Conservation (phyloP, 805 yeast species). For the Brettanomyces sp. region DNA sequence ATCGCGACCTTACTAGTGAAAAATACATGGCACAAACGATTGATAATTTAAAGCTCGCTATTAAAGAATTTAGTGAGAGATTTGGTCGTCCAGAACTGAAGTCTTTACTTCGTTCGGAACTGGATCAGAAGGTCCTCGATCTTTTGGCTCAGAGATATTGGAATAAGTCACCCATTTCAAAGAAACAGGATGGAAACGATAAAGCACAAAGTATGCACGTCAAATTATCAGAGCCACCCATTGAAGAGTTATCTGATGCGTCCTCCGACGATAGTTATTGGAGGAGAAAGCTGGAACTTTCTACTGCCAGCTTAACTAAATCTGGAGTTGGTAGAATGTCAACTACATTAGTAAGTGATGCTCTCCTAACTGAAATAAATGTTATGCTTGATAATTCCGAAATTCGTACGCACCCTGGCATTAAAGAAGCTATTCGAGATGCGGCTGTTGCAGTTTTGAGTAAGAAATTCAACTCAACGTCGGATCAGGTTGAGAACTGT, state of each 20-base stretch:
- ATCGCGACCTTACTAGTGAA: slow-evolving; percentile 86
- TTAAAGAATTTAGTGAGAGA: slow-evolving; percentile 76
- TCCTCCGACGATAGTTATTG: slow-evolving; percentile 69
- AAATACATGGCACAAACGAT: slow-evolving; percentile 88
- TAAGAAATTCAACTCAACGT: slow-evolving; percentile 76
- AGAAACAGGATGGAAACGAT: slow-evolving; percentile 3
- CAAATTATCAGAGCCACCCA: slow-evolving; percentile 35
- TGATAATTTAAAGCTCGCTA: slow-evolving; percentile 74
- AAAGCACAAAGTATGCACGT: slow-evolving; percentile 1
- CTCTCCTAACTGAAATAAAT: slow-evolving; percentile 68
- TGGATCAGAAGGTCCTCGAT: slow-evolving; percentile 86
- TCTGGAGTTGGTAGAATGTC: slow-evolving; percentile 90
- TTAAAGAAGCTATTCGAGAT: slow-evolving; percentile 69
- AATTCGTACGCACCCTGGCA: slow-evolving; percentile 77
- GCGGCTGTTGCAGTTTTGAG: slow-evolving; percentile 77
- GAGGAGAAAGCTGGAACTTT: slow-evolving; percentile 78
- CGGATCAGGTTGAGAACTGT: slow-evolving; percentile 98
- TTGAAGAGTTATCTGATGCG: slow-evolving; percentile 47
- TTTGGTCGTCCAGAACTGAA: slow-evolving; percentile 79
- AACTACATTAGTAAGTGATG: slow-evolving; percentile 72
- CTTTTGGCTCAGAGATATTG: slow-evolving; percentile 85
- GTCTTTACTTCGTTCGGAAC: slow-evolving; percentile 66
- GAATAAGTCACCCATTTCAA: slow-evolving; percentile 51
- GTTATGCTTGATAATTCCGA: slow-evolving; percentile 67
- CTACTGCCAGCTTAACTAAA: slow-evolving; percentile 79